Conservation (phyloP, 371 early-diverging fungal species). For the Mortierella sp. region DNA sequence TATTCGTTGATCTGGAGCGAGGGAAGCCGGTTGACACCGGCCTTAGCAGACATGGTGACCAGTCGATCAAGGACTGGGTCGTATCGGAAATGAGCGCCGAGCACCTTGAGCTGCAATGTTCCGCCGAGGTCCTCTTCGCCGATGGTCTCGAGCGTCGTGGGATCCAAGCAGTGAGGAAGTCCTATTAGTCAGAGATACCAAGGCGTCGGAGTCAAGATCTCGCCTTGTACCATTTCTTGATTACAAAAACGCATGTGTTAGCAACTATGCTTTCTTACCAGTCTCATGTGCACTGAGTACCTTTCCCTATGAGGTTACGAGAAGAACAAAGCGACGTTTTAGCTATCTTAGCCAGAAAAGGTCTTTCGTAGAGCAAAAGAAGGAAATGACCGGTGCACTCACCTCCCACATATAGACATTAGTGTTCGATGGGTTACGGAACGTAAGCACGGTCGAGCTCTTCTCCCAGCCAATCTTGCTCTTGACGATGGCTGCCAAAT, state of each 20-base stretch:
- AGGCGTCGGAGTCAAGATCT: neutral
- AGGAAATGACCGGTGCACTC: neutral
- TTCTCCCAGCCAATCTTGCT: constrained; percentile 44
- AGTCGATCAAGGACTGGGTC: constrained; percentile 46
- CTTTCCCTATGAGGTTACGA: constrained; percentile 21
- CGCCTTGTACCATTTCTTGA: neutral
- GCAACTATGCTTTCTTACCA: too few species aligned
- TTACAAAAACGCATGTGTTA: neutral
- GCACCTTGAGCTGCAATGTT: constrained; percentile 31
- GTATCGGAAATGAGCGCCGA: constrained; percentile 50
- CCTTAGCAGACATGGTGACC: constrained; percentile 51
- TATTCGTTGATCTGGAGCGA: constrained; percentile 51
- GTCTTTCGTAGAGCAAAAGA: too few species aligned
- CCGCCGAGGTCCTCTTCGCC: constrained; percentile 39
- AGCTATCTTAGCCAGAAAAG: neutral
- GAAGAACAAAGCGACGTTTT: neutral
- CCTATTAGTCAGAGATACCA: constrained; percentile 13
- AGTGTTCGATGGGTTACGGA: constrained; percentile 51
- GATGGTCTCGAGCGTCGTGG: constrained; percentile 46
- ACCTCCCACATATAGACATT: constrained; percentile 55
- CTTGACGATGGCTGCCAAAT: constrained; percentile 33
- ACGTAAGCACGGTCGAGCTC: constrained; percentile 42
- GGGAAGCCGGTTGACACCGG: constrained; percentile 39
- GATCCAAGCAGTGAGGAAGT: constrained; percentile 48
- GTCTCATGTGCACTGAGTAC: constrained; percentile 50